A percentile compares a stretch with the other conserved stretches of the same genome.
These are phyloP conservation scores for Umbelopsis vinacea DNA, from an alignment of 192 early-diverging fungal genomes.

Conservation along the genomic window DNA sequence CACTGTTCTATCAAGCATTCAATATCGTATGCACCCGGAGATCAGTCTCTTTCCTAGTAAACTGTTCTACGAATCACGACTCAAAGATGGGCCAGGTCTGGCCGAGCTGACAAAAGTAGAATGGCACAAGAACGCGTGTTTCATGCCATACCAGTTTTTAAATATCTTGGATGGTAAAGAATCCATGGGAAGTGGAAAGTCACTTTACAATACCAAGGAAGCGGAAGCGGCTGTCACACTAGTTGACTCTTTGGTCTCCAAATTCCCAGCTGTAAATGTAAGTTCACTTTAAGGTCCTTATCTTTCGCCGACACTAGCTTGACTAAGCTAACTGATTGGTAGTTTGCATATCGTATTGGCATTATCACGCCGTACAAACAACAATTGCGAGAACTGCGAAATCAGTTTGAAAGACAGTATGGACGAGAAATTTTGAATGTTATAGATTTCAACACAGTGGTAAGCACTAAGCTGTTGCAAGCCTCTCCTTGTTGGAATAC, in stretches of 20 bases:
- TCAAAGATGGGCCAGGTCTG: constrained; percentile 81
- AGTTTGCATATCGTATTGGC: constrained; percentile 76
- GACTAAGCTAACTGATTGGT: not conserved
- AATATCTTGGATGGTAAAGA: constrained; percentile 73
- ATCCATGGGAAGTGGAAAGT: constrained; percentile 62
- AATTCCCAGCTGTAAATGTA: constrained; percentile 60
- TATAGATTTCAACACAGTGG: constrained; percentile 92
- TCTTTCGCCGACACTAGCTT: not conserved
- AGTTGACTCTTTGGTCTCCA: constrained; percentile 63
- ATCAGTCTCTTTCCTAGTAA: constrained; percentile 82
- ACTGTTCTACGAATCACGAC: constrained; percentile 77
- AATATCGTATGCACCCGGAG: constrained; percentile 97
- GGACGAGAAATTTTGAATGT: constrained; percentile 64
- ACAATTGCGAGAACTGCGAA: constrained; percentile 75
- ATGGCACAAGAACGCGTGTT: constrained; percentile 73
- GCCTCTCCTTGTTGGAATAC: too few relatives aligned
- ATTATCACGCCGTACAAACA: constrained; percentile 94
- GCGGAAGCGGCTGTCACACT: constrained; percentile 73
- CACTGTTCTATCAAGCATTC: constrained; percentile 61
- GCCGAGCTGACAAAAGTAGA: constrained; percentile 56
- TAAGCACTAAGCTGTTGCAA: constrained; percentile 12
- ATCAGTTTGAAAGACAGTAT: constrained; percentile 67
- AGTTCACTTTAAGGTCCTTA: not conserved
- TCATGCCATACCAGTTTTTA: constrained; percentile 81
- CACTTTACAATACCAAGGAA: constrained; percentile 82